Conservation (phyloP, 139 green algal genomes). For the Chlamydomonas sp. region DNA sequence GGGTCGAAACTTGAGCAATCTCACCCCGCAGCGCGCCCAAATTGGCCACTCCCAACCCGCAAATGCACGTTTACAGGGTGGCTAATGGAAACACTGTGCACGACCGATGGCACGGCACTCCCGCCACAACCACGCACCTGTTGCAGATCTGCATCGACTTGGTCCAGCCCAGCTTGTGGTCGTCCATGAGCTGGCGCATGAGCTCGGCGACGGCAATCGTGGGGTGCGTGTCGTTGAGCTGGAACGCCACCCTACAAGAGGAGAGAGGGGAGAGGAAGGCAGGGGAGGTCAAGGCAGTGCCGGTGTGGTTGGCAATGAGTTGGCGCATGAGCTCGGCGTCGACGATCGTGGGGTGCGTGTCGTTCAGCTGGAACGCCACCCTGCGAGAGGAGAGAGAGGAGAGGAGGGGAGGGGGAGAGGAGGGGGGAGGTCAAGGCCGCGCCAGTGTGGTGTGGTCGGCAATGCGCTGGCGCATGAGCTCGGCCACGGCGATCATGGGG, state of each 20-base stretch:
- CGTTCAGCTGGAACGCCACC: slow-evolving; percentile 94
- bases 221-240: slow-evolving; percentile 98
- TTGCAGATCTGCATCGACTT: slow-evolving; percentile 78
- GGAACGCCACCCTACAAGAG: slow-evolving; percentile 89
- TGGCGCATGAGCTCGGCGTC: slow-evolving; percentile 96
- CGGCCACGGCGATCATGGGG: slow-evolving; percentile 86
- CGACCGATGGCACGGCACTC: background rate
- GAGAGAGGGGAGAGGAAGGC: no score
- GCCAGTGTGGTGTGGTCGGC: slow-evolving; percentile 91
- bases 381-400: no score
- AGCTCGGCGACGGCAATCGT: slow-evolving; percentile 92
- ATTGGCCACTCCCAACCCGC: no score
- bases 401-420: no score
- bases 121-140: no score
- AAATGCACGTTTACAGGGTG: no score
- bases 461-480: slow-evolving; percentile 98
- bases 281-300: slow-evolving; percentile 69
- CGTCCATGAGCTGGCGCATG: slow-evolving; percentile 97
- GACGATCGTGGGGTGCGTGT: slow-evolving; percentile 93
- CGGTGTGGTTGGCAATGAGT: slow-evolving; percentile 93
- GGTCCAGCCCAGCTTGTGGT: slow-evolving; percentile 88
- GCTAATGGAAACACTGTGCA: no score
- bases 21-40: no score
- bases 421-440: no score
- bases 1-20: no score